Percentiles rank a stretch among this genome's conserved stretches.
Evolutionary conservation across 495 filamentous ascomycete species (phyloP).

Genomic region (Podospora conica): DNA sequence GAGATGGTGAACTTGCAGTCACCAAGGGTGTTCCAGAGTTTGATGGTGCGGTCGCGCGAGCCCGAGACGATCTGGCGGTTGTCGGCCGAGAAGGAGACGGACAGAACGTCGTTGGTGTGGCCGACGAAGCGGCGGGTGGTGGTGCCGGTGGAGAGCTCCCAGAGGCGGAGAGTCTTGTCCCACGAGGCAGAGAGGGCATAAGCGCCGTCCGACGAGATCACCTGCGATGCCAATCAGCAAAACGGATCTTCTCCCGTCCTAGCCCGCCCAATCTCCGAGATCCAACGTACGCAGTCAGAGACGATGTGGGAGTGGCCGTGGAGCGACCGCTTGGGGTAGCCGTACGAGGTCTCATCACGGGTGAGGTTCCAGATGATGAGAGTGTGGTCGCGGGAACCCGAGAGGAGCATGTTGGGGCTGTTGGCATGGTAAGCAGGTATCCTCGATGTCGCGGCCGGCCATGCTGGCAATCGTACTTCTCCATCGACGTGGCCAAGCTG

Average conservation of each 20-base stretch:
- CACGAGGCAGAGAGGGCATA: constrained; percentile 98
- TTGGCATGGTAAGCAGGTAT: constrained; percentile 28
- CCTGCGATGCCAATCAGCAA: constrained; percentile 51
- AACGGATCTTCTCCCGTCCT: constrained; percentile 15
- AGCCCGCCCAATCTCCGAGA: not conserved
- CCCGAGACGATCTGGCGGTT: constrained; percentile 99
- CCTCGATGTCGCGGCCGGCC: constrained; percentile 11
- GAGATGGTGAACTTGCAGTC: constrained; percentile 99
- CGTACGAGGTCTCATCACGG: constrained; percentile 94
- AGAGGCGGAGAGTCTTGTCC: constrained; percentile 99
- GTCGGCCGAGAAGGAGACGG: constrained; percentile 99
- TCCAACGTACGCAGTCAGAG: constrained; percentile 90
- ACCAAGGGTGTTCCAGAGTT: constrained; percentile 99
- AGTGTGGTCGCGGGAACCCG: constrained; percentile 92
- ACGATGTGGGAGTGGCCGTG: constrained; percentile 99
- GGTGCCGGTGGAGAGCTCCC: constrained; percentile 93
- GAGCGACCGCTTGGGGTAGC: constrained; percentile 96
- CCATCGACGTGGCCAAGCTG: constrained; percentile 91
- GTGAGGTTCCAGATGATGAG: constrained; percentile 99
- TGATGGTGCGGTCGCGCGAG: constrained; percentile 96
- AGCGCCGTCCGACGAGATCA: constrained; percentile 99
- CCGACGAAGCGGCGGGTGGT: constrained; percentile 98
- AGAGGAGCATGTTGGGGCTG: constrained; percentile 99
- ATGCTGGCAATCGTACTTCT: constrained; percentile 66
- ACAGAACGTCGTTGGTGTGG: constrained; percentile 99